Percentiles rank a stretch among this genome's conserved stretches.
These are phyloP conservation scores for Choanephora cucurbitarum DNA, from an alignment of 371 early-diverging fungal genomes.

Conservation along the genomic window DNA sequence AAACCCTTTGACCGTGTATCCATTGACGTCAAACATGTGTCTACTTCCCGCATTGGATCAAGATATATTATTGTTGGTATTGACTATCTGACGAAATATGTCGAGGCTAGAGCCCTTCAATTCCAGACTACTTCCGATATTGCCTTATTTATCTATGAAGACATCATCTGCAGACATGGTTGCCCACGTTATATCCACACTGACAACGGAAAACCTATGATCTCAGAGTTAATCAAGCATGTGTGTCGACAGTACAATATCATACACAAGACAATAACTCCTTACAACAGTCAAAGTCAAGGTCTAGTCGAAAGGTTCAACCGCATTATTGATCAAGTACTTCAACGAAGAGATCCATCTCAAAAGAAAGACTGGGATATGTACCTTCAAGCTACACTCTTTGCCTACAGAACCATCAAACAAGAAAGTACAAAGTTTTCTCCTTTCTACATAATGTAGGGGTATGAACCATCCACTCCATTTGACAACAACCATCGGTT, in stretches of 20 bases:
- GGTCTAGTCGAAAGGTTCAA: conserved; percentile 4
- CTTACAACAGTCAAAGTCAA: conserved; percentile 2
- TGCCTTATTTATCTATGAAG: conserved; percentile 7
- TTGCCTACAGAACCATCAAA: conserved; percentile 6
- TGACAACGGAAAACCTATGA: conserved; percentile 11
- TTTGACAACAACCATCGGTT: background rate
- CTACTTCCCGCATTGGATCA: background rate
- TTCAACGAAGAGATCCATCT: background rate
- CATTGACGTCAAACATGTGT: conserved; percentile 2
- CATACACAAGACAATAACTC: background rate
- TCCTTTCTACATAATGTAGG: conserved; percentile 2
- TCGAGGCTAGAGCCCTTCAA: background rate
- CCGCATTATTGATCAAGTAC: conserved; percentile 1
- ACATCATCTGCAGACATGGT: conserved; percentile 8
- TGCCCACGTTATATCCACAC: background rate
- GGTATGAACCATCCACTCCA: background rate
- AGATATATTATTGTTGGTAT: conserved; percentile 9
- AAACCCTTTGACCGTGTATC: conserved; percentile 1
- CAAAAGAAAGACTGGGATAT: conserved; percentile 2
- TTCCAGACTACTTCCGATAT: conserved; percentile 1
- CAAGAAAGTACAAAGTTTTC: conserved; percentile 1
- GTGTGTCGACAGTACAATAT: background rate
- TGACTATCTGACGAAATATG: conserved; percentile 10
- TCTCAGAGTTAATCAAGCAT: background rate
- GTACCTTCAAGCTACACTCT: background rate